Conservation (phyloP, 2,329 filamentous ascomycete species). For the Fusarium bactridioides region DNA sequence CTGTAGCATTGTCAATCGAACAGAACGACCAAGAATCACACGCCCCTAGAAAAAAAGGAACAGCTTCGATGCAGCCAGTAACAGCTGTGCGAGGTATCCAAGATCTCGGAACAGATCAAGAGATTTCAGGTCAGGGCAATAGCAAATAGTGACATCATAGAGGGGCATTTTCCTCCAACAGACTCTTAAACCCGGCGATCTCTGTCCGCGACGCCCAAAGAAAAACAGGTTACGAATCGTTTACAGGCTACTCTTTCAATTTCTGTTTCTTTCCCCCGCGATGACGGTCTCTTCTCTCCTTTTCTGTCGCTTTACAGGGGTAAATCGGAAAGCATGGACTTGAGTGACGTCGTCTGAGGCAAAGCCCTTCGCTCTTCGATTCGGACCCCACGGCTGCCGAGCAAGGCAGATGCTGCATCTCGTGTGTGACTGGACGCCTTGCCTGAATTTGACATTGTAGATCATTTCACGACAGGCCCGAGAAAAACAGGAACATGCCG, state of each 20-base stretch:
- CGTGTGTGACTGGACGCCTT: constrained; percentile 1
- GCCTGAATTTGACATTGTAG: neutral
- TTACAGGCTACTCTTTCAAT: neutral
- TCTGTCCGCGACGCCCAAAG: neutral
- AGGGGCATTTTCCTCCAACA: neutral
- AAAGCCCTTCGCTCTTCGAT: neutral
- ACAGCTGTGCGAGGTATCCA: constrained; percentile 1
- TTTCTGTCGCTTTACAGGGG: neutral
- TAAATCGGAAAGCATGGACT: neutral
- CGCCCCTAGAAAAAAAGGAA: neutral
- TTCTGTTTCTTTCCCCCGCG: neutral
- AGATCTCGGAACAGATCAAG: constrained; percentile 29
- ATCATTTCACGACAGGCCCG: neutral
- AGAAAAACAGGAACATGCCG: constrained; percentile 11
- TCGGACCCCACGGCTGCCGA: neutral
- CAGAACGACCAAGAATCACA: neutral
- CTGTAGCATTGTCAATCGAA: constrained; percentile 1
- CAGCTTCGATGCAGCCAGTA: neutral
- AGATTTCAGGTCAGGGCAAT: constrained; percentile 18
- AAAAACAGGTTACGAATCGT: constrained; percentile 23
- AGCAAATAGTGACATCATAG: constrained; percentile 27
- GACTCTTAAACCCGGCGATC: constrained; percentile 1
- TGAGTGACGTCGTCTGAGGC: constrained; percentile 29
- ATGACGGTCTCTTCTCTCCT: neutral
- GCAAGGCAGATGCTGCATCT: neutral